These are phyloP conservation scores for Chaetomiaceae sp. DNA, from an alignment of 2,329 filamentous ascomycete species.

Conservation along the genomic window DNA sequence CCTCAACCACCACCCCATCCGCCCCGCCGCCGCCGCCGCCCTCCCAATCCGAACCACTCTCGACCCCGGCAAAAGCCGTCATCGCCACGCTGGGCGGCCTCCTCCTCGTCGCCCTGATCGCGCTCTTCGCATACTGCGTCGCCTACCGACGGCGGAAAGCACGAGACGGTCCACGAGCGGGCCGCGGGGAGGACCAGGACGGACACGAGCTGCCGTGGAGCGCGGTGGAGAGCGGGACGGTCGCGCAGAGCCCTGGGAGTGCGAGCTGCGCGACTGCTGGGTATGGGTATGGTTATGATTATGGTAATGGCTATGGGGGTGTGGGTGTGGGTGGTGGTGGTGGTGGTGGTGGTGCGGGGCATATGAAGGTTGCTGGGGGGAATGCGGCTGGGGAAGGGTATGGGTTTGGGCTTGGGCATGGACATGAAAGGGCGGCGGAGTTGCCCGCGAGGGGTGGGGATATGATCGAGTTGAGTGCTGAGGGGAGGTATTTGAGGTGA, in stretches of 20 bases:
- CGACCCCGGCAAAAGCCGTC: neutral
- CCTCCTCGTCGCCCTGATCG: constrained; percentile 1
- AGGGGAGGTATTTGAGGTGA: neutral
- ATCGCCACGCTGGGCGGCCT: neutral
- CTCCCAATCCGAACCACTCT: neutral
- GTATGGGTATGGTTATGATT: too few relatives aligned
- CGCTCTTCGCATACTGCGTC: neutral
- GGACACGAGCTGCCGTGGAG: neutral
- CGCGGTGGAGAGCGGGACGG: too few relatives aligned
- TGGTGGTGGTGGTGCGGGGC: too few relatives aligned
- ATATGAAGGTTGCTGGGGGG: too few relatives aligned
- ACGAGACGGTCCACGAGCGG: too few relatives aligned
- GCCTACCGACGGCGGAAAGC: neutral
- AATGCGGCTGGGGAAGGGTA: neutral
- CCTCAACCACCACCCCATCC: neutral
- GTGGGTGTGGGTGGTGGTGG: too few relatives aligned
- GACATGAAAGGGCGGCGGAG: neutral
- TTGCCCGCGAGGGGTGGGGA: neutral
- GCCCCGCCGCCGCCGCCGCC: too few relatives aligned
- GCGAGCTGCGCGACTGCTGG: too few relatives aligned
- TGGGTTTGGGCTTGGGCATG: neutral
- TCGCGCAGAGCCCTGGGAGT: too few relatives aligned
- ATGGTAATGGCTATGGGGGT: too few relatives aligned
- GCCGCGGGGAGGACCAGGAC: too few relatives aligned
- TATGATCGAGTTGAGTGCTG: constrained; percentile 1